phyloP scores from a whole-genome alignment of 2,329 filamentous ascomycete genomes.

The Sporothrix dimorphospora region DNA sequence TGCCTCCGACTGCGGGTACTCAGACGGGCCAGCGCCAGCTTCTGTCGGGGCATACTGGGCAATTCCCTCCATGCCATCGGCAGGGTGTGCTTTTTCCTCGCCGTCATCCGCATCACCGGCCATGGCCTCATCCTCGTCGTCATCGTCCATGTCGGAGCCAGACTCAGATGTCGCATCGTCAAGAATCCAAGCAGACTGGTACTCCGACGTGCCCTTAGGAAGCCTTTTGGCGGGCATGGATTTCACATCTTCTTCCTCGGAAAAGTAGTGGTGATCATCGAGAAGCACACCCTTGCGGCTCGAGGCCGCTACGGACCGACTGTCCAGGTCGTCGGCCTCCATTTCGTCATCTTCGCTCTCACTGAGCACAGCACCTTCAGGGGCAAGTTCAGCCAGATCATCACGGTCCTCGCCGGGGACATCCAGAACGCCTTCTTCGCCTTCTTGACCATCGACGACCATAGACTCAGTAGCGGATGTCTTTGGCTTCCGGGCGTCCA shows the following conservation, averaged over 20 bases:
- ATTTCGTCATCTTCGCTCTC: conserved; percentile 37
- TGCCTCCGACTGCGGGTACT: conserved; percentile 92
- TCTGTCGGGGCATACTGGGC: conserved; percentile 72
- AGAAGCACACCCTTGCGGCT: conserved; percentile 85
- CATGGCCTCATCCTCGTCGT: conserved; percentile 57
- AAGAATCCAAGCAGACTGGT: conserved; percentile 93
- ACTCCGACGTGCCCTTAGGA: conserved; percentile 88
- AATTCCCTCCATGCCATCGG: conserved; percentile 75
- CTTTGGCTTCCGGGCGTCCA: conserved; percentile 61
- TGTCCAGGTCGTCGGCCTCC: conserved; percentile 60
- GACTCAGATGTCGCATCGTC: conserved; percentile 75
- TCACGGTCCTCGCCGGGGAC: conserved; percentile 78
- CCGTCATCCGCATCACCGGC: conserved; percentile 43
- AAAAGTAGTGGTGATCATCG: conserved; percentile 98
- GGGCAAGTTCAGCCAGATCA: conserved; percentile 79
- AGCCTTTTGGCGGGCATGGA: conserved; percentile 70
- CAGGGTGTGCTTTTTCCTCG: conserved; percentile 64
- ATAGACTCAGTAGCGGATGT: conserved; percentile 59
- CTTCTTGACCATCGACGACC: conserved; percentile 62
- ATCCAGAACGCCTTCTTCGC: conserved; percentile 61
- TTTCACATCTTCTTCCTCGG: conserved; percentile 74
- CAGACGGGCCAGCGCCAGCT: conserved; percentile 67
- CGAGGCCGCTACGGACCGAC: conserved; percentile 44
- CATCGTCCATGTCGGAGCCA: conserved; percentile 76
- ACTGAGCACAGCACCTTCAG: conserved; percentile 80